Percentiles rank a stretch among this genome's conserved stretches.
Evolutionary conservation across 2,329 filamentous ascomycete genomes (phyloP).

Genomic region (Aphanoascus verrucosus): DNA sequence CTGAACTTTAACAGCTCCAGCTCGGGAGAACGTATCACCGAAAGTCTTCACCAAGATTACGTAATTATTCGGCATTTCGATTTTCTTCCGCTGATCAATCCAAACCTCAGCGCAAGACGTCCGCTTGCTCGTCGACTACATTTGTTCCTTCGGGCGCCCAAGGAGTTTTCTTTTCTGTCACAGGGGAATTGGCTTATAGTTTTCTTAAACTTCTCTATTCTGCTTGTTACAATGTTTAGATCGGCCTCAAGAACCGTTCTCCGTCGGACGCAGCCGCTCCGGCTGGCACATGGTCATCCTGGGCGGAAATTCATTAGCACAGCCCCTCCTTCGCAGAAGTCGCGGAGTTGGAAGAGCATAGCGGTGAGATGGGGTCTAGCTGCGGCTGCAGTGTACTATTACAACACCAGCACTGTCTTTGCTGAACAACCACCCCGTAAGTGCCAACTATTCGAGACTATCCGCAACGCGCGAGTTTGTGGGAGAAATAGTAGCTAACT

Average conservation of each 20-base stretch:
- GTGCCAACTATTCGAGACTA: constrained; percentile 25
- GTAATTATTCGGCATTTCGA: constrained; percentile 8
- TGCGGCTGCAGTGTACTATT: constrained; percentile 73
- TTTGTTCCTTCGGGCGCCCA: constrained; percentile 3
- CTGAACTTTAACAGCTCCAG: not conserved
- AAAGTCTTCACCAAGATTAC: not conserved
- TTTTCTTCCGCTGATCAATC: constrained; percentile 10
- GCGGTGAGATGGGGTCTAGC: constrained; percentile 65
- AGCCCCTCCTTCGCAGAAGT: constrained; percentile 48
- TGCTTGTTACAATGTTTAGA: constrained; percentile 18
- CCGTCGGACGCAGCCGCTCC: constrained; percentile 20
- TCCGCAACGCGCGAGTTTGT: too few species aligned
- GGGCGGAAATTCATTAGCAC: constrained; percentile 46
- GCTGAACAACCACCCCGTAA: constrained; percentile 69
- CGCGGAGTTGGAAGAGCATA: constrained; percentile 71
- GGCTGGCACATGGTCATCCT: constrained; percentile 11
- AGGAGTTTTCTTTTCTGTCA: constrained; percentile 6
- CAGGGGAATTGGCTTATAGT: not conserved
- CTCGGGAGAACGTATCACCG: not conserved
- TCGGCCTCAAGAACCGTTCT: constrained; percentile 17
- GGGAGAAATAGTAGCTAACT: not conserved
- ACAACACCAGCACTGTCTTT: constrained; percentile 81
- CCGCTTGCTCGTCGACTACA: not conserved
- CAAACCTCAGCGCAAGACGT: not conserved
- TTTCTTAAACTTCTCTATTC: constrained; percentile 7